Evolutionary conservation across 371 early-diverging fungal species (phyloP).

Genomic region (Mortierella sp.): DNA sequence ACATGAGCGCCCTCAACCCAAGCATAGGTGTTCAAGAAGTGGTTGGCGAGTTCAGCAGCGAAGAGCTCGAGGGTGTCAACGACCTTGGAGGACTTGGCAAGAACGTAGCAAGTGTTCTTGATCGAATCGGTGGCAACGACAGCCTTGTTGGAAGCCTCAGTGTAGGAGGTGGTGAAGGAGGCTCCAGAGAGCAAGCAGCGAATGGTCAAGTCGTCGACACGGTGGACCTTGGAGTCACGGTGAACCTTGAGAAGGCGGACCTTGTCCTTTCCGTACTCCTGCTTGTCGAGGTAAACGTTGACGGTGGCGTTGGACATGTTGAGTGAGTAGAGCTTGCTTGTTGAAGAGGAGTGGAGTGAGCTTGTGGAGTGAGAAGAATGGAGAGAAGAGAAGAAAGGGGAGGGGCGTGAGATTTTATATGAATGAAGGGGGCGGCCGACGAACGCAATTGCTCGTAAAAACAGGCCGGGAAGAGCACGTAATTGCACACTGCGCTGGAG

Average conservation of each 20-base stretch:
- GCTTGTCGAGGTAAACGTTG: conserved; percentile 54
- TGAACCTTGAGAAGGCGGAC: conserved; percentile 84
- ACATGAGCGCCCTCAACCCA: conserved; percentile 76
- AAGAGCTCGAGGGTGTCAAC: conserved; percentile 83
- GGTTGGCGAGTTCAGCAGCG: conserved; percentile 74
- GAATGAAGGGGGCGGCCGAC: neutral
- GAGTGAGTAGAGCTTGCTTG: neutral
- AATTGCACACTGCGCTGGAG: neutral
- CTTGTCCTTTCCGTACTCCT: conserved; percentile 76
- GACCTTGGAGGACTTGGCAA: conserved; percentile 78
- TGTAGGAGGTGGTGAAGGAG: conserved; percentile 80
- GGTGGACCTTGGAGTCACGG: conserved; percentile 69
- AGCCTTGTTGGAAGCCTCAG: conserved; percentile 81
- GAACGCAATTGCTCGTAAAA: conserved; percentile 4
- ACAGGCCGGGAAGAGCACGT: too few relatives aligned
- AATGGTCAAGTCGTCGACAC: conserved; percentile 82
- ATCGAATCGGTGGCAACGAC: conserved; percentile 80
- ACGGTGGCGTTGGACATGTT: conserved; percentile 33
- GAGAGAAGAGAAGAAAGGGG: conserved; percentile 1
- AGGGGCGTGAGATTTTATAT: conserved; percentile 6
- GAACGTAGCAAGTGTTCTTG: conserved; percentile 84
- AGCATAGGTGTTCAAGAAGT: conserved; percentile 77
- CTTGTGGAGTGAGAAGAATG: conserved; percentile 1
- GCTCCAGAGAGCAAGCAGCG: conserved; percentile 77
- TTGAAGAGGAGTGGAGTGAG: conserved; percentile 5